Base-by-base conservation (phyloP, 1,284 basidiomycete genomes). In the Ustilago shanxiensis region DNA sequence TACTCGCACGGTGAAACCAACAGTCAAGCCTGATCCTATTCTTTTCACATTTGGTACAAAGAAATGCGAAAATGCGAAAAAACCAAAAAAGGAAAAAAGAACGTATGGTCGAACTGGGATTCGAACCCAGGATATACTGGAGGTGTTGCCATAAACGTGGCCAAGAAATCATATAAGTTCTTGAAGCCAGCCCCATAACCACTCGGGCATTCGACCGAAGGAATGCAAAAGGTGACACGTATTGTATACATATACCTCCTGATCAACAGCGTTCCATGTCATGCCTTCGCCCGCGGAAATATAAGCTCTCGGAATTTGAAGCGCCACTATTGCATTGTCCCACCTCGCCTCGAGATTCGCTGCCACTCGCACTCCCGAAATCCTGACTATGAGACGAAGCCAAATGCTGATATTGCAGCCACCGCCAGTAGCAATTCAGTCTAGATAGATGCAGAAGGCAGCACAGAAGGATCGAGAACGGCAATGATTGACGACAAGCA, bases 181-280 rank as follows among this genome's bases (percentile, higher is more conserved):
- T 77, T 77, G 74, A 77, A 77, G 63, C 70, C 66, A 77, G 74
- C 70, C 74, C 74, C 74, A 72, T 77, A 64, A 72, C 70, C 74
- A 77, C 74, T 77, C 70, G 74, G 70, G 70, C 70, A 77, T 77
- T 72, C 74, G 71, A 72, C 75, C 70, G 39, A 54, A n/a, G 22
- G 14, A 37, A 22, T 28, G 26, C 7, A 41, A 14, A 3, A 9
- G 1, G 11, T 0, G 20, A 1, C 1, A 18, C 3, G 14, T 11
- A 11, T 56, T 44, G 28, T 5, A 20, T 39, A 50, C 26, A 44
- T 56, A 59, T 18, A 50, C 20, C n/a, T n/a, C n/a, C n/a, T n/a
- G n/a, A n/a, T 2, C 33, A 8, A 29, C 2, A 9, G 0, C 3
- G 1, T 10, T n/a, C 9, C 13, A 20, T n/a, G 18, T 18, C 0